These are phyloP conservation scores for Medicago ruthenica DNA, from an alignment of 306 rosid genomes.

Conservation along the genomic window DNA sequence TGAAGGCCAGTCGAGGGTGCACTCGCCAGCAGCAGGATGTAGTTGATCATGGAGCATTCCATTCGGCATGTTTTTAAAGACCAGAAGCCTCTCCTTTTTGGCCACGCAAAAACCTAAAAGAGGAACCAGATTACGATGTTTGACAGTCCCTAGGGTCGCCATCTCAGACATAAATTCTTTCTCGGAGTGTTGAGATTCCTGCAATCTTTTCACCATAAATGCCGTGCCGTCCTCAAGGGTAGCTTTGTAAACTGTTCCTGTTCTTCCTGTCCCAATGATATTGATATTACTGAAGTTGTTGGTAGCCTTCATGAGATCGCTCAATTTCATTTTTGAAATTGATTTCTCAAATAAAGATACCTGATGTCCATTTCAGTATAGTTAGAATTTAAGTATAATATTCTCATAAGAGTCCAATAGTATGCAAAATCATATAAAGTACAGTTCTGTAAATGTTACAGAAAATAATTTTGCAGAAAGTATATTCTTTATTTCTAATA, in stretches of 20 bases:
- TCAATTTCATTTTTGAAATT: slow-evolving; percentile 79
- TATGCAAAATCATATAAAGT: background rate
- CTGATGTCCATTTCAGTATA: slow-evolving; percentile 53
- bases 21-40: slow-evolving; percentile 56
- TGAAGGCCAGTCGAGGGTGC: slow-evolving; percentile 70
- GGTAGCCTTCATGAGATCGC: slow-evolving; percentile 96
- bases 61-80: slow-evolving; percentile 75
- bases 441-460: background rate
- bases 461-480: background rate
- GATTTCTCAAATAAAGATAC: slow-evolving; percentile 90
- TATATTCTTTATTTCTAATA: background rate
- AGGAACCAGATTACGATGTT: slow-evolving; percentile 83
- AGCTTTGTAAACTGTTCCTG: slow-evolving; percentile 85
- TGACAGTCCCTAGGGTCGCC: slow-evolving; percentile 75
- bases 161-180: slow-evolving; percentile 89
- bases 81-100: slow-evolving; percentile 86
- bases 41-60: slow-evolving; percentile 83
- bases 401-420: background rate
- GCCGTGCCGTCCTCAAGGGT: slow-evolving; percentile 75
- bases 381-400: slow-evolving; percentile 13
- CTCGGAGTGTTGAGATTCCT: slow-evolving; percentile 83
- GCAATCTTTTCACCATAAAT: slow-evolving; percentile 91
- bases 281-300: slow-evolving; percentile 73
- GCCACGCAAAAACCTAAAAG: slow-evolving; percentile 88
- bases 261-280: slow-evolving; percentile 83